Percentiles rank a stretch among this genome's conserved stretches.
These are phyloP conservation scores for Cyberlindnera amylophila DNA, from an alignment of 805 yeast species.

Conservation along the genomic window DNA sequence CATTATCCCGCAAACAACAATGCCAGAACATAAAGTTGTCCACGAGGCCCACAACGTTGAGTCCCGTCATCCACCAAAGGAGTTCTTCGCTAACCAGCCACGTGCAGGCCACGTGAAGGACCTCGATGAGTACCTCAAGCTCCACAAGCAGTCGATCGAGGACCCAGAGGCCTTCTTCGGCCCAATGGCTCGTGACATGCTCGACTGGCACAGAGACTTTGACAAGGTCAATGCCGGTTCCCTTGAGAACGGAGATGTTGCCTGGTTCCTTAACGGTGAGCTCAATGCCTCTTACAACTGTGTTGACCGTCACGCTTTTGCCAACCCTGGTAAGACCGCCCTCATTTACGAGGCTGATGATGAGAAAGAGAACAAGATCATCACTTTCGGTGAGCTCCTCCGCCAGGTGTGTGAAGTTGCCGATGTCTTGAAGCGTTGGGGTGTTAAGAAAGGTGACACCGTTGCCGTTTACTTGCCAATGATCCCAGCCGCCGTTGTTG, in stretches of 20 bases:
- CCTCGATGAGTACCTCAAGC: constrained; percentile 61
- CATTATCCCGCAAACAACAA: not conserved
- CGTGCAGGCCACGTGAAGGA: constrained; percentile 25
- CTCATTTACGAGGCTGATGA: constrained; percentile 94
- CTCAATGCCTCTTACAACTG: constrained; percentile 91
- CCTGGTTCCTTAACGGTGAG: constrained; percentile 93
- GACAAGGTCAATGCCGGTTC: constrained; percentile 55
- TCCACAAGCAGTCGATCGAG: constrained; percentile 72
- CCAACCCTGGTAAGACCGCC: constrained; percentile 80
- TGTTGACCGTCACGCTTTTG: constrained; percentile 92
- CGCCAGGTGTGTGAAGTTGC: constrained; percentile 84
- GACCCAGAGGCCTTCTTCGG: constrained; percentile 83
- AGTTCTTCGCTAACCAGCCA: constrained; percentile 40
- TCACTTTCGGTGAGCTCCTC: constrained; percentile 85
- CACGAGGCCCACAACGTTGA: constrained; percentile 38
- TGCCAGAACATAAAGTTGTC: constrained; percentile 32
- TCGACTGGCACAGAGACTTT: constrained; percentile 80
- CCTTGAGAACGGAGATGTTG: constrained; percentile 66
- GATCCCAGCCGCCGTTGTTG: constrained; percentile 94
- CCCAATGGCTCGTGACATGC: constrained; percentile 63
- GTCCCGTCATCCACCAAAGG: constrained; percentile 32
- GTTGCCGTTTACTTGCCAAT: constrained; percentile 96
- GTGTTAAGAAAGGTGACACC: constrained; percentile 90
- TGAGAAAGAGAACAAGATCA: constrained; percentile 61
- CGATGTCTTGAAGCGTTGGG: constrained; percentile 75